Conservation (phyloP, 1,139 yeast species). For the Nakaseomyces bracarensis region DNA sequence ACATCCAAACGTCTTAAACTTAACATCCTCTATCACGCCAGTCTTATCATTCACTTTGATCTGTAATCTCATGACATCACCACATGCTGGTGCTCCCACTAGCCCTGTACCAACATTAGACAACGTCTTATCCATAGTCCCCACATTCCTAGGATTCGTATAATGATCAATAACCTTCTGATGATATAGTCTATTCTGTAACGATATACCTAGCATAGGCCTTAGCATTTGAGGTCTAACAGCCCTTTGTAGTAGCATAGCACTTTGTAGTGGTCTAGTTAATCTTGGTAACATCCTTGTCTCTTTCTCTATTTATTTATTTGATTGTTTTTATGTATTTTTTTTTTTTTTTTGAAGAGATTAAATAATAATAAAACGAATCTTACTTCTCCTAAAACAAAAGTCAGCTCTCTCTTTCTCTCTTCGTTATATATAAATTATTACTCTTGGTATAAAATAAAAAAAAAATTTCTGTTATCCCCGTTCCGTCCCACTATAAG, state of each 20-base stretch:
- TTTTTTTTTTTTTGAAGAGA: background rate
- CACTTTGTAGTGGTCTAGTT: background rate
- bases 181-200: constrained; percentile 40
- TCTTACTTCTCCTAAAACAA: too few relatives aligned
- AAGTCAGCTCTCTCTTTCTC: too few relatives aligned
- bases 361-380: background rate
- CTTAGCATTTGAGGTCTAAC: background rate
- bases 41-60: constrained; percentile 85
- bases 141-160: constrained; percentile 94
- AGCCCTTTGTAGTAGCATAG: background rate
- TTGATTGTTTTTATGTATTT: background rate
- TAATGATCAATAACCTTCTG: constrained; percentile 86
- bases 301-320: too few relatives aligned
- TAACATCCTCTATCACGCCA: constrained; percentile 88
- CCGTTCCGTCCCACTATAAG: too few relatives aligned
- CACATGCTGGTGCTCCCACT: constrained; percentile 99
- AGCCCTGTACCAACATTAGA: constrained; percentile 90
- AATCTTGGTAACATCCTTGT: constrained; percentile 3
- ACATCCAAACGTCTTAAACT: constrained; percentile 96
- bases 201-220: constrained; percentile 25
- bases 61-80: constrained; percentile 97
- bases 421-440: too few relatives aligned
- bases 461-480: too few relatives aligned
- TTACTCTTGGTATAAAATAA: background rate
- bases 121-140: constrained; percentile 73